A percentile compares a stretch with the other conserved stretches of the same genome.
phyloP scores from a whole-genome alignment of 257 asterid genomes.

The Plectranthus barbatus region DNA sequence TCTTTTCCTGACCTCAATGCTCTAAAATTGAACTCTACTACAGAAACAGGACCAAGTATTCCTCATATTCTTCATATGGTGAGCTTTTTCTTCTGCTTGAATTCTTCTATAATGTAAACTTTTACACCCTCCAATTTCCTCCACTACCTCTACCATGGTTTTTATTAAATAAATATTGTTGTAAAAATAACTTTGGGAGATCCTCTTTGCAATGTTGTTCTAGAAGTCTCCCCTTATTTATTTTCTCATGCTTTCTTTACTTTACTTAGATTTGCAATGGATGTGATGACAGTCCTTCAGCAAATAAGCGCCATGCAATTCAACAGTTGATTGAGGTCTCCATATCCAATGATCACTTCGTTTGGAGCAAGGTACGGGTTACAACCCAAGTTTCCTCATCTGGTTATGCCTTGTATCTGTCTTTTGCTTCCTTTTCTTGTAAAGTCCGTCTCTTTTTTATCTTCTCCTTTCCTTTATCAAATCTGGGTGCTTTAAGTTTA shows the following conservation, averaged over 20 bases:
- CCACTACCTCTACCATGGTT: too few relatives aligned
- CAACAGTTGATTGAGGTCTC: conserved; percentile 88
- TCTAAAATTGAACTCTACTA: conserved; percentile 40
- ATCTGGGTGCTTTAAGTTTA: background rate
- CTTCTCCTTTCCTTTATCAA: background rate
- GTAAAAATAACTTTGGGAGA: background rate
- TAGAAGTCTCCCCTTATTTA: conserved; percentile 5
- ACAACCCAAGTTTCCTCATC: background rate
- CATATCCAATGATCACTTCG: conserved; percentile 46
- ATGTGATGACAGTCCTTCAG: conserved; percentile 53
- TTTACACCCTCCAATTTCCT: background rate
- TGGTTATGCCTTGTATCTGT: background rate
- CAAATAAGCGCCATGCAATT: conserved; percentile 65
- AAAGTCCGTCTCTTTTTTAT: too few relatives aligned
- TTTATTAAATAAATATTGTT: background rate
- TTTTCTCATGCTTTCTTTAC: conserved; percentile 4
- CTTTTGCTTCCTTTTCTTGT: conserved; percentile 2
- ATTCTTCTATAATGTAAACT: background rate
- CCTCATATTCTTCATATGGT: conserved; percentile 96
- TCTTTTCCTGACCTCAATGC: conserved; percentile 47
- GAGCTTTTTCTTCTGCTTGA: conserved; percentile 24
- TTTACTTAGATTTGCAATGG: conserved; percentile 68
- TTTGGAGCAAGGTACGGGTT: conserved; percentile 79
- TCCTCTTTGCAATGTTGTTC: background rate
- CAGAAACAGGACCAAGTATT: conserved; percentile 75